A percentile compares a stretch with the other conserved stretches of the same genome.
Conservation (phyloP, 2,329 filamentous ascomycete genomes). For the Pyrenophora graminea region DNA sequence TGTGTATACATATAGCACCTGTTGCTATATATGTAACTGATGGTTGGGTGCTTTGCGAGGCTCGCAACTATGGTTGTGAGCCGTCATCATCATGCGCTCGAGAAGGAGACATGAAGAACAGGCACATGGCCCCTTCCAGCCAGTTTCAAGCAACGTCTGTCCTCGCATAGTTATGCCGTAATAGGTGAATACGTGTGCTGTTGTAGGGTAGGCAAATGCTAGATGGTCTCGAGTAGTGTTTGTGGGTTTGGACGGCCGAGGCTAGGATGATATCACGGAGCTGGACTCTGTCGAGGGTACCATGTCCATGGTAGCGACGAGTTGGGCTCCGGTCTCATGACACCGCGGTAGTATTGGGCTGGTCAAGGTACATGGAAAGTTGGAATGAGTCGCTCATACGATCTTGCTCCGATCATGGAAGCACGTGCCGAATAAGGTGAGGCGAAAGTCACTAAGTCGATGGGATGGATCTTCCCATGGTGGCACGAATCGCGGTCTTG, state of each 20-base stretch:
- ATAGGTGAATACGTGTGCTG: too few relatives aligned
- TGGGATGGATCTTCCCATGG: constrained; percentile 20
- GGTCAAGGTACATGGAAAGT: not conserved
- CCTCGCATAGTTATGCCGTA: too few relatives aligned
- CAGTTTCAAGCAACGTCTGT: too few relatives aligned
- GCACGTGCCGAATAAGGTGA: constrained; percentile 14
- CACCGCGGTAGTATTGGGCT: not conserved
- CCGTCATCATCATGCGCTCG: too few relatives aligned
- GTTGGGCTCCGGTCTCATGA: constrained; percentile 1
- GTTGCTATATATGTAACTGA: too few relatives aligned
- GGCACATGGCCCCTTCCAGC: too few relatives aligned
- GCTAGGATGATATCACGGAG: not conserved
- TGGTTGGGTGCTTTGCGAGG: too few relatives aligned
- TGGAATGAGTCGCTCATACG: constrained; percentile 9
- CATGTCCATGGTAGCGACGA: constrained; percentile 1
- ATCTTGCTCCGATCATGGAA: constrained; percentile 9
- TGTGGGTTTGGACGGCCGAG: not conserved
- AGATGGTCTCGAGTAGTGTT: too few relatives aligned
- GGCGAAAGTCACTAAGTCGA: constrained; percentile 7
- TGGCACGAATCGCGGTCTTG: constrained; percentile 7
- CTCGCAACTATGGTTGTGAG: too few relatives aligned
- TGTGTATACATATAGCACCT: too few relatives aligned
- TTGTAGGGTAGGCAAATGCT: too few relatives aligned
- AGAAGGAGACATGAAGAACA: too few relatives aligned
- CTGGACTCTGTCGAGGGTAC: constrained; percentile 1